Conservation (phyloP, 1,284 basidiomycete genomes). For the Ceratobasidium sp. region DNA sequence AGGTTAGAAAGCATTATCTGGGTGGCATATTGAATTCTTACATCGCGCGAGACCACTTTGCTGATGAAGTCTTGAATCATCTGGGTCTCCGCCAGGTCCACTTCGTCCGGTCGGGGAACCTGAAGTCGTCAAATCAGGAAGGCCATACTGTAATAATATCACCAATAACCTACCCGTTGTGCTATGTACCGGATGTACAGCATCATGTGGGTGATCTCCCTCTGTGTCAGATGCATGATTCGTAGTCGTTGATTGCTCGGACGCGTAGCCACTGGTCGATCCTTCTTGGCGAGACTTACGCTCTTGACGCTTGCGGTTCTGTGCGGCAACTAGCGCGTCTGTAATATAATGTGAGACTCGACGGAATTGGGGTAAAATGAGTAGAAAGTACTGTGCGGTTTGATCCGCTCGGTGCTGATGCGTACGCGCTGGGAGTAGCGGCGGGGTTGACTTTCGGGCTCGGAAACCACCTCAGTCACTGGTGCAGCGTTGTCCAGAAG, state of each 20-base stretch:
- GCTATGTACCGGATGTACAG: neutral
- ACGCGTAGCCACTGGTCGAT: neutral
- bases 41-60: no score
- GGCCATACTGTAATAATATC: neutral
- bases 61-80: no score
- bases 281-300: neutral
- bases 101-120: no score
- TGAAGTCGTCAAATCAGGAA: no score
- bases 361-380: neutral
- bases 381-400: neutral
- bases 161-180: neutral
- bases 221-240: neutral
- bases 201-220: neutral
- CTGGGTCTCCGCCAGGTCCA: no score
- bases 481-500: neutral
- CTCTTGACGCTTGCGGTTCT: neutral
- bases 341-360: neutral
- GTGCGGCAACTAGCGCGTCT: neutral
- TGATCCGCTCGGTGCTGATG: neutral
- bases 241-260: neutral
- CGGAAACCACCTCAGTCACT: neutral
- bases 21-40: no score
- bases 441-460: neutral
- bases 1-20: no score
- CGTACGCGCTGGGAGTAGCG: conserved; percentile 10